phyloP scores from a whole-genome alignment of 345 rosid species.

The Iberis pinnata region DNA sequence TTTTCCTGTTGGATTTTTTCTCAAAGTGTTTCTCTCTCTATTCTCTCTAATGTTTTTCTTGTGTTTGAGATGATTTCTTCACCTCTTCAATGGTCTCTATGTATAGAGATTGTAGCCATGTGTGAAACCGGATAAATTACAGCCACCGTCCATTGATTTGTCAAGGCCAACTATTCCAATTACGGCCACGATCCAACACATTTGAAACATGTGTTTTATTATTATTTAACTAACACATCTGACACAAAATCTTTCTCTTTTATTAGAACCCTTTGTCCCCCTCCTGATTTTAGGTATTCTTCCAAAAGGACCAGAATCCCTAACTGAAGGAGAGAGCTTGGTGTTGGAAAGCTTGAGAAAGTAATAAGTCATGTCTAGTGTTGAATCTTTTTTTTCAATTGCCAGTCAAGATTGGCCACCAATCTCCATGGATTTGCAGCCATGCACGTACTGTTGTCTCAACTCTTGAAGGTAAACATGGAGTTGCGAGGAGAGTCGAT shows the following conservation, averaged over 20 bases:
- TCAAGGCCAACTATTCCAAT: too few relatives aligned
- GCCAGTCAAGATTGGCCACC: background rate
- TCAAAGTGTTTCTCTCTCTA: too few relatives aligned
- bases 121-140: too few relatives aligned
- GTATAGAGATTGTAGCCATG: too few relatives aligned
- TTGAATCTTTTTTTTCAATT: slow-evolving; percentile 9
- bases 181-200: too few relatives aligned
- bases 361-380: slow-evolving; percentile 30
- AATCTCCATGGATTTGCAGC: slow-evolving; percentile 38
- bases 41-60: too few relatives aligned
- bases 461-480: slow-evolving; percentile 71
- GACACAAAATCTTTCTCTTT: background rate
- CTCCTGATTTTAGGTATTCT: slow-evolving; percentile 52
- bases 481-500: slow-evolving; percentile 56
- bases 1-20: too few relatives aligned
- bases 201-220: too few relatives aligned
- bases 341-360: slow-evolving; percentile 77
- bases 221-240: too few relatives aligned
- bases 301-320: slow-evolving; percentile 58
- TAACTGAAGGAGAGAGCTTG: slow-evolving; percentile 60
- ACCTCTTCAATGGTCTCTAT: too few relatives aligned
- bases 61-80: too few relatives aligned
- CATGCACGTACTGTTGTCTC: slow-evolving; percentile 83
- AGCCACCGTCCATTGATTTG: too few relatives aligned
- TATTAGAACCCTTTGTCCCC: background rate